These are phyloP conservation scores for Aspergillus eucalypticola DNA, from an alignment of 2,329 filamentous ascomycete species.

Conservation along the genomic window DNA sequence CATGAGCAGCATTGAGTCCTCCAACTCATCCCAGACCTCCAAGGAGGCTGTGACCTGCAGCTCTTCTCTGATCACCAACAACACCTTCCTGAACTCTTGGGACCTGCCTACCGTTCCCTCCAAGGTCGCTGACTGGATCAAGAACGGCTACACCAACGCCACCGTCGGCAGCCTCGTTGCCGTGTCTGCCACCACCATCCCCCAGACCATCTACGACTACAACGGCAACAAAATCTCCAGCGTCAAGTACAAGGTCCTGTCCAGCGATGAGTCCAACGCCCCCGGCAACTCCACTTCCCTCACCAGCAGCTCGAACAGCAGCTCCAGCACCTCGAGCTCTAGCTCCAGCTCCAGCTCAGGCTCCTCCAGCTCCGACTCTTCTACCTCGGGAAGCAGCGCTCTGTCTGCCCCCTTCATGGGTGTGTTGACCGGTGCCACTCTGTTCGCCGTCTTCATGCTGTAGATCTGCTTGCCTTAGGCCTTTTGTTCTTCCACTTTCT, in stretches of 20 bases:
- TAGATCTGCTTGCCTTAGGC: conserved; percentile 16
- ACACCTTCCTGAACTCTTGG: conserved; percentile 75
- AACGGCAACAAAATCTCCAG: conserved; percentile 61
- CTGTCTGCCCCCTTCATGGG: conserved; percentile 28
- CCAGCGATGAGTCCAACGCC: conserved; percentile 56
- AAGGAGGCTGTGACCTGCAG: conserved; percentile 65
- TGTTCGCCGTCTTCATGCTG: conserved; percentile 30
- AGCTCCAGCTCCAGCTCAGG: conserved; percentile 19
- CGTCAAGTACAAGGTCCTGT: conserved; percentile 59
- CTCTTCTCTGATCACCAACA: conserved; percentile 63
- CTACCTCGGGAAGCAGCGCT: conserved; percentile 1
- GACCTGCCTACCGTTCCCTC: conserved; percentile 69
- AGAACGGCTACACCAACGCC: conserved; percentile 69
- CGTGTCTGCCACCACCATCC: conserved; percentile 59
- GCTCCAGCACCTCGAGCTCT: conserved; percentile 18
- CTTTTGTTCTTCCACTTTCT: background rate
- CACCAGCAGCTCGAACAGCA: conserved; percentile 19
- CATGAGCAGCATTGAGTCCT: conserved; percentile 64
- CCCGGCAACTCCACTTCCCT: conserved; percentile 45
- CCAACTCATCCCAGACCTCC: conserved; percentile 58
- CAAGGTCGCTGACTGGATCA: conserved; percentile 70
- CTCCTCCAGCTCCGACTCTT: conserved; percentile 14
- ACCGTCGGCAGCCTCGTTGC: conserved; percentile 65
- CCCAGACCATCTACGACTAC: conserved; percentile 57
- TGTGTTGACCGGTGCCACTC: conserved; percentile 29